Percentiles rank a stretch among this genome's conserved stretches.
Conservation (phyloP, 1,284 basidiomycete genomes). For the Ceratobasidium sp. region DNA sequence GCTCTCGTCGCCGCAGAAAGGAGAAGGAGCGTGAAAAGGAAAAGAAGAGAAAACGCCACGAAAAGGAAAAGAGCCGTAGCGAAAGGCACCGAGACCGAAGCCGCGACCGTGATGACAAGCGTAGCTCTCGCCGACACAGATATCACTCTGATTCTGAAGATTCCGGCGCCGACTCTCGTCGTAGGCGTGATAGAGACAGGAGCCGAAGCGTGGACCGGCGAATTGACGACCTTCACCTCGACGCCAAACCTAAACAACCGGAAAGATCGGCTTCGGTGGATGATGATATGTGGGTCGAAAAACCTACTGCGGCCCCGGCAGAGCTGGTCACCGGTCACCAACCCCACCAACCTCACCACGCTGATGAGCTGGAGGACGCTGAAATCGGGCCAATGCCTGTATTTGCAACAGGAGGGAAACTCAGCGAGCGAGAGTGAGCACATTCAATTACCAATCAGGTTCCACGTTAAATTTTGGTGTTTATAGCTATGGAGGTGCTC, state of each 20-base stretch:
- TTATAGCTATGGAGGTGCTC: constrained; percentile 76
- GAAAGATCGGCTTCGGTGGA: constrained; percentile 54
- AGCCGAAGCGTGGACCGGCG: constrained; percentile 50
- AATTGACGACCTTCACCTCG: constrained; percentile 59
- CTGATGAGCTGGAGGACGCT: constrained; percentile 62
- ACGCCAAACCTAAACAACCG: constrained; percentile 56
- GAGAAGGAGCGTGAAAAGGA: constrained; percentile 67
- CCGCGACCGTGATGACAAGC: constrained; percentile 44
- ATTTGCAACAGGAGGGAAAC: constrained; percentile 61
- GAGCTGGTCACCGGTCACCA: constrained; percentile 53
- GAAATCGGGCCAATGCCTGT: constrained; percentile 73
- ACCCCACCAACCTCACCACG: constrained; percentile 19
- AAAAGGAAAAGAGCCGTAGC: constrained; percentile 61
- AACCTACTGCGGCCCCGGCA: constrained; percentile 61
- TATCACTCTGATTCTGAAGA: constrained; percentile 48
- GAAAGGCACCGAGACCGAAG: constrained; percentile 55
- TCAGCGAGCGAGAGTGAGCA: constrained; percentile 77
- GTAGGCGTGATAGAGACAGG: constrained; percentile 50
- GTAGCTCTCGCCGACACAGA: constrained; percentile 33
- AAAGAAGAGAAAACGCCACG: constrained; percentile 68
- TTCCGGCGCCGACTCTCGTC: constrained; percentile 53
- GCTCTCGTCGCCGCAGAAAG: constrained; percentile 60
- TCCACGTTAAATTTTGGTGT: constrained; percentile 16
- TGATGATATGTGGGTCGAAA: constrained; percentile 81
- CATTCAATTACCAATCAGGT: not conserved